Percentiles rank a stretch among this genome's conserved stretches.
Evolutionary conservation across 352 stramenopile genomes (phyloP).

Genomic region (Globisporangium barbulae): DNA sequence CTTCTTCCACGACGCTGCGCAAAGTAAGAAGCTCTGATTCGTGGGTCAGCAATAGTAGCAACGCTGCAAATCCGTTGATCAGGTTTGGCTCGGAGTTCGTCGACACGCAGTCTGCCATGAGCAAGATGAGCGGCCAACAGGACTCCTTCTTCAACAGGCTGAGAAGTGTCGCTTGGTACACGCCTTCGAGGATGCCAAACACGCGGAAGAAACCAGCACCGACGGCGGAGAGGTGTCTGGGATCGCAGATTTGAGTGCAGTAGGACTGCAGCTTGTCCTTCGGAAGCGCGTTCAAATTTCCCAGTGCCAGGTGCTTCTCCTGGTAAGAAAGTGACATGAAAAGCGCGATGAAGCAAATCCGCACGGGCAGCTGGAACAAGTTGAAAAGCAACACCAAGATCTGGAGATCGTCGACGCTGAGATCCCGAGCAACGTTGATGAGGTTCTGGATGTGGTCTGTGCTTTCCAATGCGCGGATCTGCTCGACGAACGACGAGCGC

Average conservation of each 20-base stretch:
- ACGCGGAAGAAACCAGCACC: slow-evolving; percentile 41
- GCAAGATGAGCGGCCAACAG: slow-evolving; percentile 51
- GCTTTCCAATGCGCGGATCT: slow-evolving; percentile 49
- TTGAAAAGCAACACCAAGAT: slow-evolving; percentile 43
- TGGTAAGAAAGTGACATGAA: slow-evolving; percentile 27
- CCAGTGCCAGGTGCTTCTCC: slow-evolving; percentile 26
- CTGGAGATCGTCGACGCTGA: slow-evolving; percentile 35
- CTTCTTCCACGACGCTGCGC: slow-evolving; percentile 39
- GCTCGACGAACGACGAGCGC: slow-evolving; percentile 55
- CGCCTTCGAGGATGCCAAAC: slow-evolving; percentile 34
- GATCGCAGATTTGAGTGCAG: slow-evolving; percentile 31
- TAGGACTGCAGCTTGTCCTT: slow-evolving; percentile 39
- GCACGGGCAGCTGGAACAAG: slow-evolving; percentile 30
- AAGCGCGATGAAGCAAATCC: slow-evolving; percentile 29
- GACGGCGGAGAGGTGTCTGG: slow-evolving; percentile 14
- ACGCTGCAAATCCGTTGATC: slow-evolving; percentile 47
- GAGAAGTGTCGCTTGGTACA: slow-evolving; percentile 41
- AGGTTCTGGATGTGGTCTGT: slow-evolving; percentile 32
- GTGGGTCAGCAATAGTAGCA: slow-evolving; percentile 30
- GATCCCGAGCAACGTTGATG: slow-evolving; percentile 29
- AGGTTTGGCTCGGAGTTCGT: slow-evolving; percentile 1
- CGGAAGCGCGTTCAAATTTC: slow-evolving; percentile 34
- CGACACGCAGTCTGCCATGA: slow-evolving; percentile 25
- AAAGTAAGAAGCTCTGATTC: slow-evolving; percentile 37
- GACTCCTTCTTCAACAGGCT: slow-evolving; percentile 28